Evolutionary conservation across 108 stramenopile genomes (phyloP), one percentile per base, ranked within the genome.

Genomic region (Discostella pseudostelligera): DNA sequence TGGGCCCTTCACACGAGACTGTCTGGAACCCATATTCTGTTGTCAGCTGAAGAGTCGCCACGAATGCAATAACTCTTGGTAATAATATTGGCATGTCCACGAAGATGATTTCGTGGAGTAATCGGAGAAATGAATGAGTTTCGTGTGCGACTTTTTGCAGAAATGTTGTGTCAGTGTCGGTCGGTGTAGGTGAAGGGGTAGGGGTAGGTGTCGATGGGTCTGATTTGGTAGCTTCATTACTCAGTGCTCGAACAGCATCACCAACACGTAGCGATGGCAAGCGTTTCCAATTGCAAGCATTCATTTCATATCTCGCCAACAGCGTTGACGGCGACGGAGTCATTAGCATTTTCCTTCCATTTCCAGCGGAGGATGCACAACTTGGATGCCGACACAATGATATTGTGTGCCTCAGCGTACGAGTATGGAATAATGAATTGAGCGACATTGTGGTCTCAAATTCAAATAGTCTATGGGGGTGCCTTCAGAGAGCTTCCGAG

Each of bases 1-100:
- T 85, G 8, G 95, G 95, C 6, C 96, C 96, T 84, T 92, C 94
- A 54, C 90, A 92, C 29, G 86, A 64, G 9, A 84, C 82, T 59
- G 87, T 74, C 19, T 81, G 80, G n/a, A 87, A 56, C 17, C 87
- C 90, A 64, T 88, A 94, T 67, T 92, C 88, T n/a, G 77, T 71
- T 48, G 81, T 47, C 24, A 87, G 59, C 56, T 90, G 86, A 49
- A 87, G 76, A 32, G 82, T 69, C 10, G 86, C 79, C 60, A 80
- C 43, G 26, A 62, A 64, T n/a, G 75, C 75, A 2, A 67, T 32
- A 5, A 65, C 37, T 14, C 75, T 56, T 20, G 56, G 54, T 17
- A 69, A 20, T 14, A 56, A 65, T 12, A 65, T 39, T 22, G 42
- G 39, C 9, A 72, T 25, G 8, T 72, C 71, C 9, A 39, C 12